Percentiles rank a stretch among this genome's conserved stretches.
phyloP scores from a whole-genome alignment of 2,329 filamentous ascomycete genomes.

The Talaromyces sp. region DNA sequence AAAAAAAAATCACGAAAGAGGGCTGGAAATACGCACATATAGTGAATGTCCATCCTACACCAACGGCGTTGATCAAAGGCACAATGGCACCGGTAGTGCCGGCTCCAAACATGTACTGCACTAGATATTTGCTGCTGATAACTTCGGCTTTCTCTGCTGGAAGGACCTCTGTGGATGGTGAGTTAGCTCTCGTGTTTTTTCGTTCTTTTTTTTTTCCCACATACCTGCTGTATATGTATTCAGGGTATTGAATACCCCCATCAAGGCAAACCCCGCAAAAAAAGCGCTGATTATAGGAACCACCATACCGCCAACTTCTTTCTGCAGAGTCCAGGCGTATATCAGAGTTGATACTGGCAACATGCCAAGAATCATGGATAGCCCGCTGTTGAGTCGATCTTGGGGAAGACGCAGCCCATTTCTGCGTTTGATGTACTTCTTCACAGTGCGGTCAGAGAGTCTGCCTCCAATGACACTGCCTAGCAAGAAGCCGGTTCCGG shows the following conservation, averaged over 20 bases:
- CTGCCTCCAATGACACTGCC: slow-evolving; percentile 67
- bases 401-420: slow-evolving; percentile 61
- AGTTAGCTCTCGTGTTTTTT: background rate
- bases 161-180: slow-evolving; percentile 35
- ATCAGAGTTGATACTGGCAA: slow-evolving; percentile 61
- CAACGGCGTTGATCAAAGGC: slow-evolving; percentile 66
- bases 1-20: slow-evolving; percentile 35
- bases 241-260: slow-evolving; percentile 69
- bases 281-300: slow-evolving; percentile 68
- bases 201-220: background rate
- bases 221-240: slow-evolving; percentile 60
- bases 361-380: slow-evolving; percentile 54
- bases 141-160: slow-evolving; percentile 60
- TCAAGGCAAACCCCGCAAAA: slow-evolving; percentile 64
- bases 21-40: slow-evolving; percentile 46
- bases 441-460: slow-evolving; percentile 64
- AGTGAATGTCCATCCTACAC: slow-evolving; percentile 77
- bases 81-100: slow-evolving; percentile 65
- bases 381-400: slow-evolving; percentile 59
- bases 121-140: slow-evolving; percentile 73
- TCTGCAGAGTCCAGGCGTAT: slow-evolving; percentile 63
- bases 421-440: slow-evolving; percentile 56
- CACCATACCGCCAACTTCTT: slow-evolving; percentile 50
- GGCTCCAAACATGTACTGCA: slow-evolving; percentile 71
- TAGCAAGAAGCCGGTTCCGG: slow-evolving; percentile 63